Base-by-base conservation (phyloP, 345 rosid species). In the Eucalyptus decipiens region DNA sequence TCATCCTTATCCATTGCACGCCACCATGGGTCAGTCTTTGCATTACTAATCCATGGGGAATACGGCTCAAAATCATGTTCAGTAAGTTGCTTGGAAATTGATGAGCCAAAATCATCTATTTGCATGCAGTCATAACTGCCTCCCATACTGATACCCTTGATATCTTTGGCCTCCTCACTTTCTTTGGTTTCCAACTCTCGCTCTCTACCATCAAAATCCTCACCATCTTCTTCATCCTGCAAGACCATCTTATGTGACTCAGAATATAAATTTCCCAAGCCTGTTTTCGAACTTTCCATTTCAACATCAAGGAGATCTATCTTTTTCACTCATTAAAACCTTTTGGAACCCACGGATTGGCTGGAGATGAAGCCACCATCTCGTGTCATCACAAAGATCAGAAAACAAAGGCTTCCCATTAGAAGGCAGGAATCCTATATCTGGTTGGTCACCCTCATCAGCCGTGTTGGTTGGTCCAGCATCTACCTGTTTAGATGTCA, bases 21-120 rank as follows among this genome's bases (percentile, higher is more conserved):
- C 99, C 99, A 96, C 99, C 99, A 97, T 4, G 99, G 98, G 48
- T 92, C 96, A 87, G 90, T 90, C 93, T 94, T 96, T 88, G 90
- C 97, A 87, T 89, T 87, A 9, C 90, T 93, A 34, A 92, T 89
- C 97, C 98, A 96, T 12, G 98, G 96, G 48, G 94, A 93, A 80
- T 88, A 95, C 23, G 92, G 92, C 90, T 96, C 95, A 76, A 92
- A 92, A 88, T 88, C 50, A 16, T 83, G 85, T 48, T 94, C 97
- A 89, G 47, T 90, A 65, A 89, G 60, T 90, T 89, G 92, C 88
- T 93, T 90, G 34, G 92, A 88, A 86, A 88, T 93, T 34, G 56
- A 89, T 50, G 49, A 89, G 50, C 91, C 95, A 89, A 37, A n/a
- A 88, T 89, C 56, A 92, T 93, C 94, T 62, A 87, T 89, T 87